phyloP scores from a whole-genome alignment of 768 basidiomycete genomes.

The Tylopilus plumbeoviolaceoides region DNA sequence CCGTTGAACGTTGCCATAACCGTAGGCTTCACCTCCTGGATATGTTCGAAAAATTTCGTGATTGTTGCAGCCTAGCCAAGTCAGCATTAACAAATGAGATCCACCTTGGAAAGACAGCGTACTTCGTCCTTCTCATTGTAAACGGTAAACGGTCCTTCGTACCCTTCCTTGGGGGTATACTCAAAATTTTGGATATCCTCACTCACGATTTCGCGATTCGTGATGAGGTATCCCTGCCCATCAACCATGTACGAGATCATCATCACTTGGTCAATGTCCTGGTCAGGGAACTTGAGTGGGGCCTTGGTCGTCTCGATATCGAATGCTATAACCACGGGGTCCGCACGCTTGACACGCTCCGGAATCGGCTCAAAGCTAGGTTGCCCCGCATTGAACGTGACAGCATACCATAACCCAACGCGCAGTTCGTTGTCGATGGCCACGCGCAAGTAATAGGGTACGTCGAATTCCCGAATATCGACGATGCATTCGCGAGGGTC shows the following conservation, averaged over 20 bases:
- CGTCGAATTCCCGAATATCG: constrained; percentile 94
- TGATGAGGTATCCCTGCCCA: constrained; percentile 95
- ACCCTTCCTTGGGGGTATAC: constrained; percentile 97
- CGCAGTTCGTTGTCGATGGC: constrained; percentile 98
- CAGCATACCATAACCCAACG: constrained; percentile 95
- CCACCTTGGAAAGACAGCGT: constrained; percentile 11
- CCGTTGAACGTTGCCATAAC: constrained; percentile 99
- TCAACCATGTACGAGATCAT: constrained; percentile 99
- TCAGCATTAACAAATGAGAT: not conserved
- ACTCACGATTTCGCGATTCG: constrained; percentile 93
- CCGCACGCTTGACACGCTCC: constrained; percentile 95
- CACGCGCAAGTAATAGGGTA: constrained; percentile 97
- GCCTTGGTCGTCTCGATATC: constrained; percentile 99
- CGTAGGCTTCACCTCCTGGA: constrained; percentile 90
- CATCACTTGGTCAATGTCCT: constrained; percentile 96
- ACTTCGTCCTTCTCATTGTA: constrained; percentile 96
- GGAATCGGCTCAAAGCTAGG: constrained; percentile 66
- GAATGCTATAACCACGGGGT: constrained; percentile 97
- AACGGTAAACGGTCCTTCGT: constrained; percentile 92
- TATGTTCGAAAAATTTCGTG: constrained; percentile 87
- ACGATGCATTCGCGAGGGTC: constrained; percentile 92
- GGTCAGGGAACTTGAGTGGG: constrained; percentile 99
- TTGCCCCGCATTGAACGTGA: constrained; percentile 78
- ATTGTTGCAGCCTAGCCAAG: constrained; percentile 69
- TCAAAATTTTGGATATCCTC: constrained; percentile 99